A percentile compares a stretch with the other conserved stretches of the same genome.
Conservation (phyloP, 129 eudicot species). For the Chrysanthemum makinoi region DNA sequence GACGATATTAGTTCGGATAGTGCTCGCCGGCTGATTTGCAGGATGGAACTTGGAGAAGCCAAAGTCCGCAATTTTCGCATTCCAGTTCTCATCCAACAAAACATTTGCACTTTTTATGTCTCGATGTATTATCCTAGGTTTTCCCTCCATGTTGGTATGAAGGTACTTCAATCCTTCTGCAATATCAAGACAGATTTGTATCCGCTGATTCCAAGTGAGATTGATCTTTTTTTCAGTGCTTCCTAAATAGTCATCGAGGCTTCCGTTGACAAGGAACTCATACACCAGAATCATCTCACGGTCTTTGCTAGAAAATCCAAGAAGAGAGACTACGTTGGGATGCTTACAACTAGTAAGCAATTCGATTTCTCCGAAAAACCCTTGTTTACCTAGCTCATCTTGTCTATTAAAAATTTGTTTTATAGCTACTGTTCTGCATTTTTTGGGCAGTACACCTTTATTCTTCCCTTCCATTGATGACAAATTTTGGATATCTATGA, state of each 20-base stretch:
- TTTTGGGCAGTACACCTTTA: background rate
- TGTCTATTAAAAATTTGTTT: background rate
- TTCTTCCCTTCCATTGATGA: background rate
- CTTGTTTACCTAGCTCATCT: background rate
- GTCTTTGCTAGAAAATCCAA: background rate
- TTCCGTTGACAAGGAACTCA: constrained; percentile 5
- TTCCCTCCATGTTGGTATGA: background rate
- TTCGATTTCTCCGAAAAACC: background rate
- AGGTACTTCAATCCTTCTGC: background rate
- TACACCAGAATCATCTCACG: constrained; percentile 4
- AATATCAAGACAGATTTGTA: constrained; percentile 15
- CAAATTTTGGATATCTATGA: background rate
- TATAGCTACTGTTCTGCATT: background rate
- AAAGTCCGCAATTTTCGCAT: constrained; percentile 13
- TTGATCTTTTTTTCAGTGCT: background rate
- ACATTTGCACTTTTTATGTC: constrained; percentile 10
- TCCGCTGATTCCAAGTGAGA: background rate
- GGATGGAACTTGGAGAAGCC: constrained; percentile 15
- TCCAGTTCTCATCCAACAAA: constrained; percentile 12
- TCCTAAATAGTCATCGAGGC: constrained; percentile 1
- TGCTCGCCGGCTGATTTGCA: background rate
- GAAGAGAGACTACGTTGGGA: background rate
- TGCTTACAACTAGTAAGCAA: constrained; percentile 3
- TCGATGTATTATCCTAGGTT: background rate
- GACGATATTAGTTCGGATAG: background rate